phyloP scores from a whole-genome alignment of 192 early-diverging fungal species.

The Coemansia umbellata region DNA sequence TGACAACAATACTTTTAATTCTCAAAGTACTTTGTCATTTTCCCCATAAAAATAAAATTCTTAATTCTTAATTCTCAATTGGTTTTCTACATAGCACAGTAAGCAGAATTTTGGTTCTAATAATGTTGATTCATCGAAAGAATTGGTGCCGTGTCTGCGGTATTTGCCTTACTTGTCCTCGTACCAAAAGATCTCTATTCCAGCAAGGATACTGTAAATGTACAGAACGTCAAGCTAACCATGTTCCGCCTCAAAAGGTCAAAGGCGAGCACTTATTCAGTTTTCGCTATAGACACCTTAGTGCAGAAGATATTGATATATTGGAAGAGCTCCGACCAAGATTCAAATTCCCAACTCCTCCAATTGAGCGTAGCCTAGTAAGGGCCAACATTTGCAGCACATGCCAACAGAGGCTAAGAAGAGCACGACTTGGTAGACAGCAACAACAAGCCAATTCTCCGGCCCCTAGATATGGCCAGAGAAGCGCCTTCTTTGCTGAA shows the following conservation, averaged over 20 bases:
- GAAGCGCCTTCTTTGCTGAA: no score
- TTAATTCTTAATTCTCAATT: no score
- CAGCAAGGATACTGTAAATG: slow-evolving; percentile 35
- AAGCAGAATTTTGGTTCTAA: no score
- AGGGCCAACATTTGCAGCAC: slow-evolving; percentile 51
- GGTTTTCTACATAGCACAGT: no score
- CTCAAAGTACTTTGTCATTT: no score
- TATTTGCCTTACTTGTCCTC: slow-evolving; percentile 41
- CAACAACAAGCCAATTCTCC: not conserved
- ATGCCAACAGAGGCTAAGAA: slow-evolving; percentile 43
- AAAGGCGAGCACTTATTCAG: slow-evolving; percentile 43
- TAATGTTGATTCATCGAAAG: slow-evolving; percentile 44
- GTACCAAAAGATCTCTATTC: slow-evolving; percentile 25
- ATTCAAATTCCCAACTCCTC: slow-evolving; percentile 33
- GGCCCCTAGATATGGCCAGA: no score
- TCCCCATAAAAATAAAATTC: no score
- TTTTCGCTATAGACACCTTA: slow-evolving; percentile 49
- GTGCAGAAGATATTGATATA: slow-evolving; percentile 44
- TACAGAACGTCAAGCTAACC: slow-evolving; percentile 28
- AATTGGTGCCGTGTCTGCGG: slow-evolving; percentile 51
- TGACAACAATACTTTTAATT: no score
- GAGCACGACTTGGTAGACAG: slow-evolving; percentile 23
- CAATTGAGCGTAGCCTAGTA: slow-evolving; percentile 34
- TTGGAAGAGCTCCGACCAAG: slow-evolving; percentile 25
- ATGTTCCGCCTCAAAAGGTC: slow-evolving; percentile 31